Percentiles rank a stretch among this genome's conserved stretches.
phyloP scores from a whole-genome alignment of 257 asterid species.

The Linderniella brevidens region DNA sequence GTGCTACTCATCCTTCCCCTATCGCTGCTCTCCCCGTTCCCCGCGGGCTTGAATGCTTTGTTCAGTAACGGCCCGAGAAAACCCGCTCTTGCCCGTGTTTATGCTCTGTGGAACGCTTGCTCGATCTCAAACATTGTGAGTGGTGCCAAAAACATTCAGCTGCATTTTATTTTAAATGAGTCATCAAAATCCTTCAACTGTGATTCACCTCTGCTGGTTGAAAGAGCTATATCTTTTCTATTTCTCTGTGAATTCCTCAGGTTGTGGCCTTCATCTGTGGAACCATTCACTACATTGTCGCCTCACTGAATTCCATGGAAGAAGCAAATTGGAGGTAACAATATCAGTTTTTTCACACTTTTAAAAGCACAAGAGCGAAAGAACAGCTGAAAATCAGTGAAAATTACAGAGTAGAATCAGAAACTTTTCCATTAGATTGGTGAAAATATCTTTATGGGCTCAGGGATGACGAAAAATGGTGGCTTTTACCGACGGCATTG shows the following conservation, averaged over 20 bases:
- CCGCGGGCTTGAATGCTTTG: slow-evolving; percentile 89
- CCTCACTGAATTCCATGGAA: slow-evolving; percentile 23
- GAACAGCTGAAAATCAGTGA: too few relatives aligned
- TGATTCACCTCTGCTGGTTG: too few relatives aligned
- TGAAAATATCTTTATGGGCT: slow-evolving; percentile 8
- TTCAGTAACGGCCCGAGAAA: slow-evolving; percentile 81
- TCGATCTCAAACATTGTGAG: slow-evolving; percentile 77
- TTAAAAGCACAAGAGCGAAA: too few relatives aligned
- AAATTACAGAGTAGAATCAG: too few relatives aligned
- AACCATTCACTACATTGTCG: slow-evolving; percentile 43
- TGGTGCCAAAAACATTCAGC: slow-evolving; percentile 7
- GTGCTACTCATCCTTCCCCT: slow-evolving; percentile 86
- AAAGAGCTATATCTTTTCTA: not conserved
- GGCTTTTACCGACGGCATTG: slow-evolving; percentile 77
- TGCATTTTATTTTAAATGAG: slow-evolving; percentile 7
- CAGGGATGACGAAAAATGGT: slow-evolving; percentile 90
- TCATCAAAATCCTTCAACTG: not conserved
- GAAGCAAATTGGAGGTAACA: slow-evolving; percentile 24
- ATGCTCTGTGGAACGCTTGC: slow-evolving; percentile 83
- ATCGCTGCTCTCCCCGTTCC: slow-evolving; percentile 85
- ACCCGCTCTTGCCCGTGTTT: slow-evolving; percentile 82
- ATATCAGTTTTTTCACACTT: too few relatives aligned
- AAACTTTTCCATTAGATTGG: slow-evolving; percentile 2
- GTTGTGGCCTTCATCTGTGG: slow-evolving; percentile 79
- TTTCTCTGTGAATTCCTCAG: slow-evolving; percentile 26